Evolutionary conservation across 257 asterid genomes (phyloP).

Genomic region (Plantago elongata): DNA sequence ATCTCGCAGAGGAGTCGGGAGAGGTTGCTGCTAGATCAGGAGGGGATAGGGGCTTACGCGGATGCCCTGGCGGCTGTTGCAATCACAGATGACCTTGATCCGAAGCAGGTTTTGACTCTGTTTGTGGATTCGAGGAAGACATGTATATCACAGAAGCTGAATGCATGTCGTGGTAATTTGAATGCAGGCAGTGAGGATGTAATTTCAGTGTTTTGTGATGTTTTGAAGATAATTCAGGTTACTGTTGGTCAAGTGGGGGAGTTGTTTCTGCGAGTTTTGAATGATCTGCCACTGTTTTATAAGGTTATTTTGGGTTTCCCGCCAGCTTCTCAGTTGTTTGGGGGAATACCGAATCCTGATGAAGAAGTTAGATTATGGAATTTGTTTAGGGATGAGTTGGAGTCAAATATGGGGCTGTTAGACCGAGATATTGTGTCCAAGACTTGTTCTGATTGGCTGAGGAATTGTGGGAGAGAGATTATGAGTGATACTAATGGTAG

Average conservation of each 20-base stretch:
- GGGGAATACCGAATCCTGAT: slow-evolving; percentile 93
- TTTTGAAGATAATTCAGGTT: slow-evolving; percentile 77
- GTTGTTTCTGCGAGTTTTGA: slow-evolving; percentile 79
- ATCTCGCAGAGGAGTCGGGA: slow-evolving; percentile 88
- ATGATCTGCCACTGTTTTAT: slow-evolving; percentile 91
- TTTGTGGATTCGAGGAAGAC: slow-evolving; percentile 80
- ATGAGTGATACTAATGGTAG: slow-evolving; percentile 67
- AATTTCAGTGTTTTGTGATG: slow-evolving; percentile 76
- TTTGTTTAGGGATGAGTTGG: slow-evolving; percentile 72
- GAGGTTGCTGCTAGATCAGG: slow-evolving; percentile 74
- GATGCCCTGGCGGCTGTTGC: slow-evolving; percentile 95
- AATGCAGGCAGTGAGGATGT: slow-evolving; percentile 67
- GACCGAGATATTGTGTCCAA: slow-evolving; percentile 62
- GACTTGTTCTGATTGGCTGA: slow-evolving; percentile 93
- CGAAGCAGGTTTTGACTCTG: slow-evolving; percentile 64
- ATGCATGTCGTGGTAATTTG: slow-evolving; percentile 59
- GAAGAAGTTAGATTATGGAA: slow-evolving; percentile 93
- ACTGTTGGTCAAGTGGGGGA: slow-evolving; percentile 95
- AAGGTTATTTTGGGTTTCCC: slow-evolving; percentile 78
- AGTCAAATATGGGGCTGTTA: slow-evolving; percentile 64
- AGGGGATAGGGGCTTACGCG: slow-evolving; percentile 74
- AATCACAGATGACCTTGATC: slow-evolving; percentile 78
- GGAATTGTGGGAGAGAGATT: slow-evolving; percentile 85
- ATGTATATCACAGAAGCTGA: slow-evolving; percentile 65
- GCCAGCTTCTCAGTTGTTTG: slow-evolving; percentile 97